Evolutionary conservation across 2,329 filamentous ascomycete genomes (phyloP).

Genomic region (Ambrosiella xylebori): DNA sequence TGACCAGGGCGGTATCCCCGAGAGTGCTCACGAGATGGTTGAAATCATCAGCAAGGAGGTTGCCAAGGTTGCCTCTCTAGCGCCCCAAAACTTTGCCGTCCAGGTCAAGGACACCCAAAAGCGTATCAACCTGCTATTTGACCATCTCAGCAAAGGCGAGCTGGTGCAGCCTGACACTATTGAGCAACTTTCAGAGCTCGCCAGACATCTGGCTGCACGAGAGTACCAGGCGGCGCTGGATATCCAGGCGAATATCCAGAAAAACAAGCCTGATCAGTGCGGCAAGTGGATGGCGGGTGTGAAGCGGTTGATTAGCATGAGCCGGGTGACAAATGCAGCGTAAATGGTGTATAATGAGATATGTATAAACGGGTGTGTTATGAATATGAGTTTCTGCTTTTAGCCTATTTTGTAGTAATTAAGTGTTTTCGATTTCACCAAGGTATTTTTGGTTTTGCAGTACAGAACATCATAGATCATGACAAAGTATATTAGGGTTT

Average conservation of each 20-base stretch:
- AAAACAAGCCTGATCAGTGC: slow-evolving; percentile 62
- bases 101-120: slow-evolving; percentile 93
- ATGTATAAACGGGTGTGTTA: neutral
- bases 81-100: slow-evolving; percentile 67
- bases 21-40: slow-evolving; percentile 57
- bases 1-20: slow-evolving; percentile 77
- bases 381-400: neutral
- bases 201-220: slow-evolving; percentile 48
- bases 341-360: neutral
- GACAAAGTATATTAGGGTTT: neutral
- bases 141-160: slow-evolving; percentile 92
- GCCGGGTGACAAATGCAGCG: slow-evolving; percentile 43
- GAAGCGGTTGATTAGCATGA: slow-evolving; percentile 64
- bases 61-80: slow-evolving; percentile 71
- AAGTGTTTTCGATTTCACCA: neutral
- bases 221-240: slow-evolving; percentile 49
- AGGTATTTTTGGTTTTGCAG: neutral
- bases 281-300: slow-evolving; percentile 78
- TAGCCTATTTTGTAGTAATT: neutral
- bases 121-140: slow-evolving; percentile 81
- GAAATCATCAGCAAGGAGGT: slow-evolving; percentile 72
- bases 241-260: slow-evolving; percentile 59
- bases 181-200: slow-evolving; percentile 44
- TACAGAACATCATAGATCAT: neutral
- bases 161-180: slow-evolving; percentile 67